Conservation (phyloP, 176 grass and related monocot species). For the Poa pratensis region DNA sequence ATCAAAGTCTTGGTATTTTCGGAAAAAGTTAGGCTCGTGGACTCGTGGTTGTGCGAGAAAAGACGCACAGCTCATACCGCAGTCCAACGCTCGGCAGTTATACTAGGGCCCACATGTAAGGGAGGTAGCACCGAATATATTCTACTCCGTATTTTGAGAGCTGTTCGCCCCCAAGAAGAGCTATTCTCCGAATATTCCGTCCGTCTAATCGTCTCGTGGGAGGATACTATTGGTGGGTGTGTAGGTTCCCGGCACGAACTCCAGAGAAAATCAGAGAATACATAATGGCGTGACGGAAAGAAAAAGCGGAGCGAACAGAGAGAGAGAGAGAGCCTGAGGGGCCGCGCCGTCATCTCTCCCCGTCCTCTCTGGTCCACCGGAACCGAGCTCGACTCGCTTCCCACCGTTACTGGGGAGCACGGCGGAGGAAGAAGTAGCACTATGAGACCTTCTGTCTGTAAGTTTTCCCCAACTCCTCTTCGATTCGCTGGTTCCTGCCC, state of each 20-base stretch:
- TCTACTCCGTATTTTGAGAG: not conserved
- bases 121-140: not conserved
- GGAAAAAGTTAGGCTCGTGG: no score
- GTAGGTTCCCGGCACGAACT: not conserved
- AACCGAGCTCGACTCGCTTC: conserved; percentile 28
- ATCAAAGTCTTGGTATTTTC: no score
- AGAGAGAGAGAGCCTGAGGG: not conserved
- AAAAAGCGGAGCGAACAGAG: conserved; percentile 16
- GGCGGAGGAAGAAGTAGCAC: conserved; percentile 10
- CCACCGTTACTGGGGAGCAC: not conserved
- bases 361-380: not conserved
- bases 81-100: not conserved
- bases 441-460: conserved; percentile 44
- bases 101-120: not conserved
- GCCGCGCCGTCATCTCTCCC: conserved; percentile 13
- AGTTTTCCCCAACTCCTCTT: not conserved
- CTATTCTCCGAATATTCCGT: conserved; percentile 33
- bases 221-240: no score
- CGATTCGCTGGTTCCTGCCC: not conserved
- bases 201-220: not conserved
- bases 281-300: conserved; percentile 11
- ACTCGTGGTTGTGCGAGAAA: no score
- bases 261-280: not conserved
- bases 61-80: not conserved
- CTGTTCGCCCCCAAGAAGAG: conserved; percentile 5